Conservation (phyloP, 2,329 filamentous ascomycete species). For the Apiospora saccharicola region DNA sequence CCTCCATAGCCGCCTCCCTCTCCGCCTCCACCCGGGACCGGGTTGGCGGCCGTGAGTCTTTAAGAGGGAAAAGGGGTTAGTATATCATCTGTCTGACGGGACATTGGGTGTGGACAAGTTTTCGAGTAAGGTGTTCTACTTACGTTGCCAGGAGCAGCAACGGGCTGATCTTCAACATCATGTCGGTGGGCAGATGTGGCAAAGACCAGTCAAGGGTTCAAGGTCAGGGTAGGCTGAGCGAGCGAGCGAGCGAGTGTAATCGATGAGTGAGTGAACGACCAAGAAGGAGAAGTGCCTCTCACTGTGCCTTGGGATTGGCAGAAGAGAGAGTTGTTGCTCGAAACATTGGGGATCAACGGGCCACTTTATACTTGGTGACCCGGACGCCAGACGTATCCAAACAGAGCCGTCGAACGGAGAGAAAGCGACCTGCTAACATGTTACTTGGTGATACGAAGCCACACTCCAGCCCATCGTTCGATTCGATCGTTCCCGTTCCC, state of each 20-base stretch:
- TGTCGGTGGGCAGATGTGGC: not conserved
- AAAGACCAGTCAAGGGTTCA: not conserved
- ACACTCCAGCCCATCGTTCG: not conserved
- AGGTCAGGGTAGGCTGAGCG: not conserved
- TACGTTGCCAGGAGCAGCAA: slow-evolving; percentile 20
- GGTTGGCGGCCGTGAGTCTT: slow-evolving; percentile 19
- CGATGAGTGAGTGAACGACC: not conserved
- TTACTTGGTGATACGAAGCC: slow-evolving; percentile 12
- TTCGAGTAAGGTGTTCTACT: not conserved
- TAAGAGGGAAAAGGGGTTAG: not conserved
- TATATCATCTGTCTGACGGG: not conserved
- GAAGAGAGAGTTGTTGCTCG: not conserved
- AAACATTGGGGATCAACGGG: not conserved
- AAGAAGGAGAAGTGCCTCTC: not conserved
- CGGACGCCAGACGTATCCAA: not conserved
- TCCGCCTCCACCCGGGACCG: not conserved
- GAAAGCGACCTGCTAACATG: not conserved
- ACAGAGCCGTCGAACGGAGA: too few species aligned
- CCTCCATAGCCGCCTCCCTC: slow-evolving; percentile 1
- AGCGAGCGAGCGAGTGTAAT: not conserved
- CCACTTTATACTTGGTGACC: slow-evolving; percentile 1
- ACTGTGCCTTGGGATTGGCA: slow-evolving; percentile 1
- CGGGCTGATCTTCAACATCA: slow-evolving; percentile 1
- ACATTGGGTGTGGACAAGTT: too few species aligned
- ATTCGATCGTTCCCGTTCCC: slow-evolving; percentile 2